A percentile compares a stretch with the other conserved stretches of the same genome.
Conservation (phyloP, 176 grass and related monocot species). For the Dendrocalamus sinicus region DNA sequence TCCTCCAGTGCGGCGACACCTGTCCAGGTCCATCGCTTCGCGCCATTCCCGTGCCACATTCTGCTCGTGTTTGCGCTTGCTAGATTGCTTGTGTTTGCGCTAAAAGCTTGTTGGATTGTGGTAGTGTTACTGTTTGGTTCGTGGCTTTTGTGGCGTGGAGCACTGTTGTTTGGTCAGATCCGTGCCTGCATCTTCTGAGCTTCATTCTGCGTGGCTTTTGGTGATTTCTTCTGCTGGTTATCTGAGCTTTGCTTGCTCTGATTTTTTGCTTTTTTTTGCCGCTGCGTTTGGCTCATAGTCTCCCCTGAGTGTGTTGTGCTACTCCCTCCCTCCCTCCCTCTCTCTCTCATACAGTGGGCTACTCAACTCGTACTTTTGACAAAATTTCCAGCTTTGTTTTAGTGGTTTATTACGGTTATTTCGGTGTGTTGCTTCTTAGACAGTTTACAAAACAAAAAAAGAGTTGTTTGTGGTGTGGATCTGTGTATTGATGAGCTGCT, state of each 20-base stretch:
- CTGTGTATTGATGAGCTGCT: constrained; percentile 18
- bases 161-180: constrained; percentile 31
- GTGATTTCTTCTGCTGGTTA: neutral
- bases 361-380: neutral
- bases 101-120: neutral
- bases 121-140: neutral
- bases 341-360: neutral
- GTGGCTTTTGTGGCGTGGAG: neutral
- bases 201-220: neutral
- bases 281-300: neutral
- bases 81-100: neutral
- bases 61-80: neutral
- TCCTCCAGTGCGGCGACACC: constrained; percentile 21
- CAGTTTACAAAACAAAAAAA: neutral
- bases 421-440: neutral
- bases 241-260: constrained; percentile 3
- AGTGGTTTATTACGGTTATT: neutral
- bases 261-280: neutral
- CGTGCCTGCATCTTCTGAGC: neutral
- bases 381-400: neutral
- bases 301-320: too few species aligned
- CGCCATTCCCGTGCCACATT: constrained; percentile 24
- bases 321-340: too few species aligned
- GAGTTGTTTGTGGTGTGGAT: constrained; percentile 14
- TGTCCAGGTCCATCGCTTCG: constrained; percentile 24